A percentile compares a stretch with the other conserved stretches of the same genome.
These are phyloP conservation scores for Oryza meyeriana DNA, from an alignment of 176 grass and related monocot species.

Conservation along the genomic window DNA sequence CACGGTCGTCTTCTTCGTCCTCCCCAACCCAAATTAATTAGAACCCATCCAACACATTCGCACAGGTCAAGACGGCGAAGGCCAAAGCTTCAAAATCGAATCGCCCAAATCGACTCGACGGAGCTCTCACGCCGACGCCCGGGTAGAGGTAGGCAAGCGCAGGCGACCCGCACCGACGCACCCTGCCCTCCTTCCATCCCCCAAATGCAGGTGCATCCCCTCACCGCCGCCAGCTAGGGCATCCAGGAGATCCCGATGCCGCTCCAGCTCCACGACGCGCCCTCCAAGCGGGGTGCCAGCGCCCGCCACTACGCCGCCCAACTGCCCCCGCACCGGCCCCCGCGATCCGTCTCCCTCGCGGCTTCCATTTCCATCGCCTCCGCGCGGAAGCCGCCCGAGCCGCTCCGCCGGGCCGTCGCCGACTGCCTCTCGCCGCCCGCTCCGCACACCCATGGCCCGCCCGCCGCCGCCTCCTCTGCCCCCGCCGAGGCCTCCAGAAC, in stretches of 20 bases:
- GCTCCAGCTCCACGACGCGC: slow-evolving; percentile 58
- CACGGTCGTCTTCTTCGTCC: no score
- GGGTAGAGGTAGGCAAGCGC: no score
- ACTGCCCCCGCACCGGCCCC: slow-evolving; percentile 32
- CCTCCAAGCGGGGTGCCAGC: slow-evolving; percentile 45
- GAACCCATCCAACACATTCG: no score
- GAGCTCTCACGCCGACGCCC: no score
- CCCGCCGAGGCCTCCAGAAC: slow-evolving; percentile 70
- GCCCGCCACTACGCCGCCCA: slow-evolving; percentile 42
- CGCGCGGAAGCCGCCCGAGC: slow-evolving; percentile 75
- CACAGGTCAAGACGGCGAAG: no score
- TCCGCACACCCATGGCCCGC: slow-evolving; percentile 61
- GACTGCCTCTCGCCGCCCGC: slow-evolving; percentile 90
- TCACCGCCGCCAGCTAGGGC: background rate
- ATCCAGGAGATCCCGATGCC: slow-evolving; percentile 33
- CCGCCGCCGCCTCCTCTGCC: slow-evolving; percentile 46
- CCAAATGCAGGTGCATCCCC: background rate
- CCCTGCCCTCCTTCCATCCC: no score
- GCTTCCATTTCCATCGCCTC: slow-evolving; percentile 35
- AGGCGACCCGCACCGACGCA: no score
- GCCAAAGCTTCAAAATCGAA: no score
- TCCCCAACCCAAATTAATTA: no score
- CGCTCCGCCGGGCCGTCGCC: slow-evolving; percentile 79
- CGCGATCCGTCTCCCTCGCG: slow-evolving; percentile 35
- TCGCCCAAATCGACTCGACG: no score